A percentile compares a stretch with the other conserved stretches of the same genome.
These are phyloP conservation scores for Fusarium sp. DNA, from an alignment of 2,329 filamentous ascomycete genomes.

Conservation along the genomic window DNA sequence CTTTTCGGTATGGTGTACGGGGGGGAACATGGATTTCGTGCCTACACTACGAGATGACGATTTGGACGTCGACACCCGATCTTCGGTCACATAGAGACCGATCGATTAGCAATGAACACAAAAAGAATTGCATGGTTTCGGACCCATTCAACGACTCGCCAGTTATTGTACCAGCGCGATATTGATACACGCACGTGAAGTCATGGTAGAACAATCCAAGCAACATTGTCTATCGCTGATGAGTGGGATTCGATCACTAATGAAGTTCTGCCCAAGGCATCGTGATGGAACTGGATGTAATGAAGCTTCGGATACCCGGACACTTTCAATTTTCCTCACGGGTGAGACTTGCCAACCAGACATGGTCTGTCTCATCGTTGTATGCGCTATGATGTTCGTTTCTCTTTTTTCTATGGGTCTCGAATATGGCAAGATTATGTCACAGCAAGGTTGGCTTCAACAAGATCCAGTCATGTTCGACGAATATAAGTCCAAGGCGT, in stretches of 20 bases:
- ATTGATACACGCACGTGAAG: constrained; percentile 20
- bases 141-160: constrained; percentile 46
- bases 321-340: too few species aligned
- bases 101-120: constrained; percentile 61
- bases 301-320: background rate
- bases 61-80: constrained; percentile 58
- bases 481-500: background rate
- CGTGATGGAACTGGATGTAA: background rate
- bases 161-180: constrained; percentile 8
- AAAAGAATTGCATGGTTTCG: constrained; percentile 56
- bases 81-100: constrained; percentile 57
- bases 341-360: background rate
- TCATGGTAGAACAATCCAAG: constrained; percentile 20
- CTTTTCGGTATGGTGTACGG: constrained; percentile 63
- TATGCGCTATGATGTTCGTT: background rate
- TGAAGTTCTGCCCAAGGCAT: background rate
- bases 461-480: background rate
- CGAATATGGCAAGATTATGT: too few species aligned
- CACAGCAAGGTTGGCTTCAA: too few species aligned
- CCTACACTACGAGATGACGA: constrained; percentile 60
- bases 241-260: background rate
- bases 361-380: background rate
- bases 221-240: constrained; percentile 5
- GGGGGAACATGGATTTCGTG: constrained; percentile 59
- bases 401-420: background rate